Percentiles rank a stretch among this genome's conserved stretches.
Conservation (phyloP, 495 filamentous ascomycete species). For the Aspergillus ellipticus region DNA sequence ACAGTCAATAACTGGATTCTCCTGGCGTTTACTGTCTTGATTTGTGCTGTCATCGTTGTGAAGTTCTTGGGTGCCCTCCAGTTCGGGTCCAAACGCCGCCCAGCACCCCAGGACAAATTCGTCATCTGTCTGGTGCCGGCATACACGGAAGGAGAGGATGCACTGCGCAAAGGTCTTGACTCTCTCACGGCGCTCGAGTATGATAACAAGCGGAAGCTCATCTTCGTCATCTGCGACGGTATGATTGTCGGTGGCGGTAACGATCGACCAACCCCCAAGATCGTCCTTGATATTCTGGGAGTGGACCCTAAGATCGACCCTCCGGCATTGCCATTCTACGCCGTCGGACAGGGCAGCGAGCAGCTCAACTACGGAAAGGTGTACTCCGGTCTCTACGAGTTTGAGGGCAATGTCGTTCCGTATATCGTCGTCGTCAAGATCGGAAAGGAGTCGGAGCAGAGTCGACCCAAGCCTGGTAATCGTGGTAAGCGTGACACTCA, state of each 20-base stretch:
- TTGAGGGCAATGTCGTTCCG: conserved; percentile 93
- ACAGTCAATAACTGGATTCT: conserved; percentile 91
- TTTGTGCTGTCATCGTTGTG: conserved; percentile 72
- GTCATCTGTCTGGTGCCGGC: conserved; percentile 98
- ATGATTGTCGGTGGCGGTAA: conserved; percentile 99
- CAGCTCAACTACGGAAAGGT: conserved; percentile 98
- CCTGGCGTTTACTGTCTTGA: conserved; percentile 75
- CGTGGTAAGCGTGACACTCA: conserved; percentile 98
- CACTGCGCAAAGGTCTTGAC: conserved; percentile 85
- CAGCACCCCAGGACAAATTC: conserved; percentile 92
- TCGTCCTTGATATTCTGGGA: conserved; percentile 93
- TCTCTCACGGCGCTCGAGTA: conserved; percentile 92
- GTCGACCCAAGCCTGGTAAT: conserved; percentile 91
- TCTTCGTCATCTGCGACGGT: conserved; percentile 93
- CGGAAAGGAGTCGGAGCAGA: conserved; percentile 92
- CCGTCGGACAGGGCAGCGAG: conserved; percentile 81
- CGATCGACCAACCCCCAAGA: conserved; percentile 89
- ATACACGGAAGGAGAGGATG: conserved; percentile 97
- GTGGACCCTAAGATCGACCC: conserved; percentile 97
- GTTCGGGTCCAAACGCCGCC: conserved; percentile 86
- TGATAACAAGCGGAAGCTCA: conserved; percentile 96
- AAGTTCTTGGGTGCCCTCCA: conserved; percentile 96
- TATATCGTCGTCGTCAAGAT: conserved; percentile 96
- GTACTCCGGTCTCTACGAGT: conserved; percentile 97
- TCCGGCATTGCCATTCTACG: conserved; percentile 86